phyloP scores from a whole-genome alignment of 228 moss, liverwort and hornwort species.

The Sphagnum fallax region DNA sequence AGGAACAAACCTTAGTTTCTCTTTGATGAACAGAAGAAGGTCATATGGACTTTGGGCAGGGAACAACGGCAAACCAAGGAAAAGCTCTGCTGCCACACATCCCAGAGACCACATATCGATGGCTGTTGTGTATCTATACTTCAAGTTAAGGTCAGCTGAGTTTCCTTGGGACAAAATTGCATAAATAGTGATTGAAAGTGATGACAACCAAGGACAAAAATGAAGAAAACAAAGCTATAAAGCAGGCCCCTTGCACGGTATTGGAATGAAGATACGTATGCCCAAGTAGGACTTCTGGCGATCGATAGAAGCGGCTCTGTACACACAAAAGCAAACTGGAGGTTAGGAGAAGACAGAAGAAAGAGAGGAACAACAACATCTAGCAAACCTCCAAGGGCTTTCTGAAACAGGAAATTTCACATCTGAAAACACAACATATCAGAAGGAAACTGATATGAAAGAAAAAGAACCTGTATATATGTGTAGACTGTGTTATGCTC shows the following conservation, averaged over 20 bases:
- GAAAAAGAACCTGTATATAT: slow-evolving; percentile 71
- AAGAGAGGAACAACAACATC: background rate
- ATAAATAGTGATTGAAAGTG: too few relatives aligned
- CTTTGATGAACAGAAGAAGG: slow-evolving; percentile 73
- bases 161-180: too few relatives aligned
- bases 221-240: background rate
- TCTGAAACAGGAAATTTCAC: background rate
- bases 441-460: background rate
- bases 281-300: slow-evolving; percentile 84
- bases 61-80: slow-evolving; percentile 84
- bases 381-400: background rate
- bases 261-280: slow-evolving; percentile 30
- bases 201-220: too few relatives aligned
- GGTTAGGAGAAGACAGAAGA: background rate
- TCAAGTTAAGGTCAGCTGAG: background rate
- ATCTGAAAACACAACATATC: background rate
- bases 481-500: slow-evolving; percentile 83
- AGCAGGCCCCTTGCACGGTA: background rate
- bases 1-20: slow-evolving; percentile 62
- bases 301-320: slow-evolving; percentile 97
- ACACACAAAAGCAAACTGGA: slow-evolving; percentile 4
- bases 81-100: slow-evolving; percentile 93
- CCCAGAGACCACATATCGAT: slow-evolving; percentile 98
- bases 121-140: slow-evolving; percentile 43
- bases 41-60: slow-evolving; percentile 83